Percentiles rank a stretch among this genome's conserved stretches.
Conservation (phyloP, 2,329 filamentous ascomycete species). For the Trichoderma breve region DNA sequence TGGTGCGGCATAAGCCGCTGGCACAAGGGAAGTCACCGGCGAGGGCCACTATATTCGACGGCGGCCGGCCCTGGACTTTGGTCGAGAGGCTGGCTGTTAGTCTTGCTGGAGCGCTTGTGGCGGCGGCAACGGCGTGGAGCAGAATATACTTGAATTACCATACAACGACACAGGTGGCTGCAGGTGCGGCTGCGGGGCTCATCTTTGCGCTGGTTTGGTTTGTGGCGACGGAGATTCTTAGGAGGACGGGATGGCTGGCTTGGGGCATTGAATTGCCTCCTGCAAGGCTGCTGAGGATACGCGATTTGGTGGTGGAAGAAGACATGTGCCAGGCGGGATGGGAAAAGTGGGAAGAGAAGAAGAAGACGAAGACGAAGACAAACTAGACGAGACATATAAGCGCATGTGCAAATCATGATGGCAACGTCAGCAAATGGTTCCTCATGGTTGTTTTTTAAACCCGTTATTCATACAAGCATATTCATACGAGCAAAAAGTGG, state of each 20-base stretch:
- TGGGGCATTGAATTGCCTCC: constrained; percentile 68
- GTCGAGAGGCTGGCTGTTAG: constrained; percentile 56
- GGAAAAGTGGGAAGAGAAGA: constrained; percentile 77
- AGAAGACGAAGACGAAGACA: constrained; percentile 32
- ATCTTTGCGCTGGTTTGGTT: constrained; percentile 79
- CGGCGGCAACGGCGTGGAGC: constrained; percentile 72
- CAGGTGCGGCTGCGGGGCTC: constrained; percentile 69
- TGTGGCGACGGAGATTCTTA: constrained; percentile 60
- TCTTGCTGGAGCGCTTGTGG: constrained; percentile 58
- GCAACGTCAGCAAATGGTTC: background rate
- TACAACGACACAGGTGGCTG: constrained; percentile 81
- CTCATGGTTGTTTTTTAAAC: background rate
- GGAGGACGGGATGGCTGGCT: constrained; percentile 66
- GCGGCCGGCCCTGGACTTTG: constrained; percentile 53
- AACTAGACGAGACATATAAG: background rate
- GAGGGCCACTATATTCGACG: background rate
- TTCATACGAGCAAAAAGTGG: no score
- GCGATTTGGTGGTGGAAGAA: constrained; percentile 84
- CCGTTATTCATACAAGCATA: background rate
- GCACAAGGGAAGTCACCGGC: background rate
- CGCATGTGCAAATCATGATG: background rate
- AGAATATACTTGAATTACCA: constrained; percentile 92
- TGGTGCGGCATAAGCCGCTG: constrained; percentile 70
- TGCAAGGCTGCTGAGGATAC: constrained; percentile 65
- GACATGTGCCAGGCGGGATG: constrained; percentile 89